Conservation (phyloP, 306 rosid genomes). For the Lathyrus oleraceus region DNA sequence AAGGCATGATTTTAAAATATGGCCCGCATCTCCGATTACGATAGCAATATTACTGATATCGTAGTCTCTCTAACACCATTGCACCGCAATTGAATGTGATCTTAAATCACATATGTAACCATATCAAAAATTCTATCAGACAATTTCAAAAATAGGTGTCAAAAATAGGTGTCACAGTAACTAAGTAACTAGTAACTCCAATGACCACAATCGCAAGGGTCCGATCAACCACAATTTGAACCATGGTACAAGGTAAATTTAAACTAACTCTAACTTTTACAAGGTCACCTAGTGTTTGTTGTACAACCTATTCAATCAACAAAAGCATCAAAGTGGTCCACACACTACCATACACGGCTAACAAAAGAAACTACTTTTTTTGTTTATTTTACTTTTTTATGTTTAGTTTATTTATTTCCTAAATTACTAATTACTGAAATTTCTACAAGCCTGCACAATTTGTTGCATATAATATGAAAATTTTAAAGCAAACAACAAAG, state of each 20-base stretch:
- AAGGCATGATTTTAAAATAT: too few relatives aligned
- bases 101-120: too few relatives aligned
- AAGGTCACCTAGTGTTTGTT: background rate
- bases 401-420: slow-evolving; percentile 2
- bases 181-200: too few relatives aligned
- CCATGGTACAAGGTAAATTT: background rate
- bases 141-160: too few relatives aligned
- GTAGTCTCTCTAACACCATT: too few relatives aligned
- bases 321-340: slow-evolving; percentile 36
- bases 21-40: too few relatives aligned
- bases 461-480: slow-evolving; percentile 22
- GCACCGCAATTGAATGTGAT: too few relatives aligned
- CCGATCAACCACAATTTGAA: too few relatives aligned
- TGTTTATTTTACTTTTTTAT: background rate
- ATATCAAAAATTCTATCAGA: too few relatives aligned
- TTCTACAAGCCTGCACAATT: background rate
- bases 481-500: slow-evolving; percentile 19
- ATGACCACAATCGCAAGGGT: too few relatives aligned
- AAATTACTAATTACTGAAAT: slow-evolving; percentile 7
- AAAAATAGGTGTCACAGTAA: too few relatives aligned
- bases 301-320: slow-evolving; percentile 20
- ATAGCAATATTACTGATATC: too few relatives aligned
- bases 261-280: background rate
- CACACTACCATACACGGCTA: background rate
- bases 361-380: slow-evolving; percentile 1